Evolutionary conservation across 129 eudicot genomes (phyloP).

Genomic region (Saposhnikovia divaricata): DNA sequence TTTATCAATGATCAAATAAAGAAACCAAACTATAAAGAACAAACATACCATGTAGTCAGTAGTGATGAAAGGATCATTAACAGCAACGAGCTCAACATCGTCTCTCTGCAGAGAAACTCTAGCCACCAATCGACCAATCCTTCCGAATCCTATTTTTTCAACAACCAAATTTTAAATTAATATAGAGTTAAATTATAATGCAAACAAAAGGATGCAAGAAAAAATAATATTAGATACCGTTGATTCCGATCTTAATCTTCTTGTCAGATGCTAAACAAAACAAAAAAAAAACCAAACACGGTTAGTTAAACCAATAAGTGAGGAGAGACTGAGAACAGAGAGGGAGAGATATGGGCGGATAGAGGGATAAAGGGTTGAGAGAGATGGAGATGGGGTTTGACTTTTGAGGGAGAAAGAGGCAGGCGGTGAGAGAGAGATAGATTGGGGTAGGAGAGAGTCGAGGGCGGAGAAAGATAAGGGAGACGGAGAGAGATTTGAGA

Average conservation of each 20-base stretch:
- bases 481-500: no score
- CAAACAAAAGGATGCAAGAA: neutral
- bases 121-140: conserved; percentile 94
- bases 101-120: conserved; percentile 87
- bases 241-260: conserved; percentile 95
- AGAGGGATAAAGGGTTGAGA: no score
- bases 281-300: no score
- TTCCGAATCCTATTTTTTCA: conserved; percentile 62
- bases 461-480: no score
- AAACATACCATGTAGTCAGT: conserved; percentile 80
- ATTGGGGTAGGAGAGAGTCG: no score
- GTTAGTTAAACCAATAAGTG: no score
- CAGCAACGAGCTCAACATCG: conserved; percentile 91
- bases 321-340: no score
- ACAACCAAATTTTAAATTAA: conserved; percentile 1
- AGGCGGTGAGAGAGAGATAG: no score
- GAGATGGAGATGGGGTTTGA: no score
- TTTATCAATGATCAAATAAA: neutral
- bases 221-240: conserved; percentile 32
- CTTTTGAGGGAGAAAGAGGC: no score
- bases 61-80: conserved; percentile 88
- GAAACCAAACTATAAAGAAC: neutral
- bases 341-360: no score
- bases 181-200: neutral
- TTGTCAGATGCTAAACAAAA: conserved; percentile 29